phyloP scores from a whole-genome alignment of 139 green algal genomes.

The Coelastrella sp. region DNA sequence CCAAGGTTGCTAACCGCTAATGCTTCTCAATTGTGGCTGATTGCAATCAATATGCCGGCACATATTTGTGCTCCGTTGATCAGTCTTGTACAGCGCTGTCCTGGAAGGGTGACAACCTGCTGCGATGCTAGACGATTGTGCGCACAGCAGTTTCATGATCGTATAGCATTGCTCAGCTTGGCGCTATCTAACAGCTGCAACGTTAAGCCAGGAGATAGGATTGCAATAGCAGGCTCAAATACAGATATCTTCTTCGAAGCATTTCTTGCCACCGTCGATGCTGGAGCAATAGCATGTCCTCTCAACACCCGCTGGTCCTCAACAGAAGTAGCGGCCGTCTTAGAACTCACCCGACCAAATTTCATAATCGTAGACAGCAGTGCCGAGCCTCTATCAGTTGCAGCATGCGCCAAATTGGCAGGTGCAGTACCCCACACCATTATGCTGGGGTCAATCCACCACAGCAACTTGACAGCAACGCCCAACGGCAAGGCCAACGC shows the following conservation, averaged over 20 bases:
- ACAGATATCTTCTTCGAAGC: constrained; percentile 59
- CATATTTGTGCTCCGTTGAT: constrained; percentile 54
- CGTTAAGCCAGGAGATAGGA: constrained; percentile 53
- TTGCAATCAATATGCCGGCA: not conserved
- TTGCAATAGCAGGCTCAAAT: constrained; percentile 58
- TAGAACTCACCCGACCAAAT: constrained; percentile 51
- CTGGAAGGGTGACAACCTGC: not conserved
- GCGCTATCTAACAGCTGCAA: constrained; percentile 36
- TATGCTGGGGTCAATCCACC: not conserved
- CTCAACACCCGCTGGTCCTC: constrained; percentile 82
- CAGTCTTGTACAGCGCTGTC: constrained; percentile 12
- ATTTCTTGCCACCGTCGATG: constrained; percentile 69
- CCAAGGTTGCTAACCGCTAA: too few relatives aligned
- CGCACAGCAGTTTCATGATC: constrained; percentile 30
- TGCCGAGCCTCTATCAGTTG: constrained; percentile 43
- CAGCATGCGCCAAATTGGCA: constrained; percentile 28
- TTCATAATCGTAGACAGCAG: not conserved
- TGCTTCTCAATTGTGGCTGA: too few relatives aligned
- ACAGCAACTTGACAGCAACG: too few relatives aligned
- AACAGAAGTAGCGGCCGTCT: constrained; percentile 59
- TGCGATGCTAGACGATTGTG: constrained; percentile 42
- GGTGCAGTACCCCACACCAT: not conserved
- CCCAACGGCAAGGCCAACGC: not conserved
- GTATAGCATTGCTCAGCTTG: constrained; percentile 58
- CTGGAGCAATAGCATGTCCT: constrained; percentile 72